Evolutionary conservation across 2,329 filamentous ascomycete species (phyloP).

Genomic region (Chaetomium globosum): DNA sequence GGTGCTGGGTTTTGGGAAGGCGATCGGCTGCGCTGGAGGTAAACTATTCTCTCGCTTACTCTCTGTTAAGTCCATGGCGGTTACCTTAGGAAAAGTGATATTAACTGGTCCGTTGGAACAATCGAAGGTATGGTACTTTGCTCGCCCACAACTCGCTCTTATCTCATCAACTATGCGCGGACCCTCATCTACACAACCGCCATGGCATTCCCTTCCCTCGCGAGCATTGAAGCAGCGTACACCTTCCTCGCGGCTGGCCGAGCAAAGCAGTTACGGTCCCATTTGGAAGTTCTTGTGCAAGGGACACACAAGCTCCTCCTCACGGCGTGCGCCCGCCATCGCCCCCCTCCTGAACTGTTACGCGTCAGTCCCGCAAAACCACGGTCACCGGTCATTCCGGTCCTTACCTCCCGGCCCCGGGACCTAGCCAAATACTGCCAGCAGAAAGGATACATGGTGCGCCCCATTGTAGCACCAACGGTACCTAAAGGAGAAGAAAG

Average conservation of each 20-base stretch:
- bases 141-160: slow-evolving; percentile 59
- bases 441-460: slow-evolving; percentile 54
- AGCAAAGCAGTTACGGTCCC: slow-evolving; percentile 42
- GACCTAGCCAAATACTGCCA: slow-evolving; percentile 59
- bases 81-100: neutral
- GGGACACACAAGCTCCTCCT: slow-evolving; percentile 49
- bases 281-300: slow-evolving; percentile 50
- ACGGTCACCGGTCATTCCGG: slow-evolving; percentile 59
- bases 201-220: slow-evolving; percentile 34
- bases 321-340: slow-evolving; percentile 11
- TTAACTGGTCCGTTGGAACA: neutral
- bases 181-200: slow-evolving; percentile 67
- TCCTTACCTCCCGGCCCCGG: slow-evolving; percentile 56
- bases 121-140: slow-evolving; percentile 55
- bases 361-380: slow-evolving; percentile 43
- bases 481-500: slow-evolving; percentile 60
- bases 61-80: too few species aligned
- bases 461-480: slow-evolving; percentile 62
- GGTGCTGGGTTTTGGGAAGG: slow-evolving; percentile 69
- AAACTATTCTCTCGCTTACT: slow-evolving; percentile 17
- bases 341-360: slow-evolving; percentile 38
- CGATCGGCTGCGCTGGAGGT: slow-evolving; percentile 71
- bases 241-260: slow-evolving; percentile 39
- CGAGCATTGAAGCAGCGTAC: slow-evolving; percentile 40
- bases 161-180: slow-evolving; percentile 76